phyloP scores from a whole-genome alignment of 1,284 basidiomycete species.

The Puccinia triticina region DNA sequence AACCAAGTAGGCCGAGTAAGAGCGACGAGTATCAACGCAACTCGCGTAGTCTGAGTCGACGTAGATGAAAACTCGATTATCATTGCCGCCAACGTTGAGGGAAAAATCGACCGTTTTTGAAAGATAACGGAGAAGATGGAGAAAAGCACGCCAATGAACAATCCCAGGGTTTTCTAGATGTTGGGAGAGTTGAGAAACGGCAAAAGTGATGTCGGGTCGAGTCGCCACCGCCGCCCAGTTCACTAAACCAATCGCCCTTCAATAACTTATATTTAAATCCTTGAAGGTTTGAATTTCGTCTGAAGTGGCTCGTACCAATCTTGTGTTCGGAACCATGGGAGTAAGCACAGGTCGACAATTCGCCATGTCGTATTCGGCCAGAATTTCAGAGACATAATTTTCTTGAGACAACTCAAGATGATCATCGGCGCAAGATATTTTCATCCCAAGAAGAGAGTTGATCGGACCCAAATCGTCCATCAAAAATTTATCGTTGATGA shows the following conservation, averaged over 20 bases:
- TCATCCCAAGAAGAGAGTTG: too few species aligned
- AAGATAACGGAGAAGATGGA: too few species aligned
- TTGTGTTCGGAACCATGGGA: too few species aligned
- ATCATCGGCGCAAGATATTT: neutral
- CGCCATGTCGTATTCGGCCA: neutral
- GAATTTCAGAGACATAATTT: neutral
- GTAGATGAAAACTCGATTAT: neutral
- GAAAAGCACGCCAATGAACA: too few species aligned
- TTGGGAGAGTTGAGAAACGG: too few species aligned
- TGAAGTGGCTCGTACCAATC: too few species aligned
- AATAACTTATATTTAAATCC: neutral
- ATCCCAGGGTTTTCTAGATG: too few species aligned
- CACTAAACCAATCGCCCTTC: neutral
- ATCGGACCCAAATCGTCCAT: constrained; percentile 26
- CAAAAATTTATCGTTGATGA: neutral
- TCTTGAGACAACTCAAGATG: neutral
- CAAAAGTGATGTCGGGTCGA: too few species aligned
- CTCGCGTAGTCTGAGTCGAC: constrained; percentile 51
- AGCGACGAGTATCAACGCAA: constrained; percentile 16
- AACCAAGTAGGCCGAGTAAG: constrained; percentile 47
- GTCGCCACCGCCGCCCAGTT: neutral
- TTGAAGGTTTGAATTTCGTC: neutral
- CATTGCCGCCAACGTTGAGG: neutral
- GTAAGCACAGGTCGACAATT: too few species aligned
- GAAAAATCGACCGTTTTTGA: too few species aligned